A percentile compares a stretch with the other conserved stretches of the same genome.
phyloP scores from a whole-genome alignment of 306 rosid species.

The Inga oerstediana region DNA sequence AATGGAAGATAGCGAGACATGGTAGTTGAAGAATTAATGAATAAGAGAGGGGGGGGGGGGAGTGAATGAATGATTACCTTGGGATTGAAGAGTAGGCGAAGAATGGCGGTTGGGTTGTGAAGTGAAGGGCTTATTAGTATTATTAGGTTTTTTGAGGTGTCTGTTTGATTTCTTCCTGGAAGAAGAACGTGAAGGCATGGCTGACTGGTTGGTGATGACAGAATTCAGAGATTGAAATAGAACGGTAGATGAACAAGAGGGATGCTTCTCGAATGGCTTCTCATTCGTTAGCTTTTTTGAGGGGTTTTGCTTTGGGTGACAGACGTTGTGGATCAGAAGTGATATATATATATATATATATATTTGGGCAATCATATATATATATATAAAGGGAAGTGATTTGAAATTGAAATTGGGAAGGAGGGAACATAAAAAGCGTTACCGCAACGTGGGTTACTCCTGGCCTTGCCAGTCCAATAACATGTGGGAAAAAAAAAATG shows the following conservation, averaged over 20 bases:
- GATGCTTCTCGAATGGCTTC: too few species aligned
- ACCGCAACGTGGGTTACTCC: too few species aligned
- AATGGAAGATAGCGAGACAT: neutral
- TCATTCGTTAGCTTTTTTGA: neutral
- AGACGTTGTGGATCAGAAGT: neutral
- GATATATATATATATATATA: neutral
- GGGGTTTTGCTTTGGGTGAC: neutral
- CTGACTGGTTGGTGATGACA: neutral
- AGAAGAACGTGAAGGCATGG: conserved; percentile 43
- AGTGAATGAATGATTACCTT: conserved; percentile 22
- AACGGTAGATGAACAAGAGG: conserved; percentile 40
- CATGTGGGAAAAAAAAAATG: too few species aligned
- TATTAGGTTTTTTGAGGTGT: conserved; percentile 21
- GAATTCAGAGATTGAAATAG: conserved; percentile 1
- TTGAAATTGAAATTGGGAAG: conserved; percentile 62
- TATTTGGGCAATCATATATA: too few species aligned
- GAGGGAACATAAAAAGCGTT: conserved; percentile 27
- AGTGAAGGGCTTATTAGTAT: conserved; percentile 9
- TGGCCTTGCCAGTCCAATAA: too few species aligned
- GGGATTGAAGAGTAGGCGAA: conserved; percentile 41
- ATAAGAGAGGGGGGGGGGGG: neutral
- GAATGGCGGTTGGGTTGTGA: conserved; percentile 44
- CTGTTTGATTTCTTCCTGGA: conserved; percentile 38
- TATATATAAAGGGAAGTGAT: conserved; percentile 14
- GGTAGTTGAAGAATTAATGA: conserved; percentile 6